A percentile compares a stretch with the other conserved stretches of the same genome.
These are phyloP conservation scores for Penicillium lagena DNA, from an alignment of 495 filamentous ascomycete genomes.

Conservation along the genomic window DNA sequence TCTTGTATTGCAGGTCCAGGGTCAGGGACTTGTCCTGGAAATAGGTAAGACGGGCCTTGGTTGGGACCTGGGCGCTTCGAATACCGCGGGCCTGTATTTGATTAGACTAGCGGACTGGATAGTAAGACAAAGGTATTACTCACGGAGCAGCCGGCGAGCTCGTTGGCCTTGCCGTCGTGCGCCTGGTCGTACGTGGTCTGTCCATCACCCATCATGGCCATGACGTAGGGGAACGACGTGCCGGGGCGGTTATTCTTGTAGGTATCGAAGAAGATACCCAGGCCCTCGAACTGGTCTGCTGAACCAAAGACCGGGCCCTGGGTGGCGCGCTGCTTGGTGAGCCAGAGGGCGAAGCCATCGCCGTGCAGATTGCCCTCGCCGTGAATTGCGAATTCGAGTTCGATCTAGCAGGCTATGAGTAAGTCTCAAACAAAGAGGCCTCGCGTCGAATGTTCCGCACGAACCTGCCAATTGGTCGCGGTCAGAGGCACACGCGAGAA, in stretches of 20 bases:
- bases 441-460: conserved; percentile 3
- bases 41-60: conserved; percentile 85
- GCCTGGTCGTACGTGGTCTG: conserved; percentile 84
- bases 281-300: conserved; percentile 83
- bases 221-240: conserved; percentile 92
- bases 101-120: not conserved
- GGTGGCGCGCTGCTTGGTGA: conserved; percentile 85
- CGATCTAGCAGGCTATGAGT: conserved; percentile 49
- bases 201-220: conserved; percentile 97
- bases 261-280: conserved; percentile 97
- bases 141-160: conserved; percentile 89
- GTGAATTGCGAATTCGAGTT: conserved; percentile 89
- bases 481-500: conserved; percentile 92
- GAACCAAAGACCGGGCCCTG: conserved; percentile 83
- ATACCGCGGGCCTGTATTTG: conserved; percentile 69
- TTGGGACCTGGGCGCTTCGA: conserved; percentile 67
- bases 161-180: conserved; percentile 90
- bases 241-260: conserved; percentile 99
- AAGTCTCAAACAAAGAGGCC: too few species aligned
- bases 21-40: conserved; percentile 92
- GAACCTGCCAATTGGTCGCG: conserved; percentile 95
- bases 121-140: conserved; percentile 10
- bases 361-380: conserved; percentile 82
- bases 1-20: conserved; percentile 90
- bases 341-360: conserved; percentile 97